phyloP scores from a whole-genome alignment of 306 rosid genomes.

The Quercus variabilis region DNA sequence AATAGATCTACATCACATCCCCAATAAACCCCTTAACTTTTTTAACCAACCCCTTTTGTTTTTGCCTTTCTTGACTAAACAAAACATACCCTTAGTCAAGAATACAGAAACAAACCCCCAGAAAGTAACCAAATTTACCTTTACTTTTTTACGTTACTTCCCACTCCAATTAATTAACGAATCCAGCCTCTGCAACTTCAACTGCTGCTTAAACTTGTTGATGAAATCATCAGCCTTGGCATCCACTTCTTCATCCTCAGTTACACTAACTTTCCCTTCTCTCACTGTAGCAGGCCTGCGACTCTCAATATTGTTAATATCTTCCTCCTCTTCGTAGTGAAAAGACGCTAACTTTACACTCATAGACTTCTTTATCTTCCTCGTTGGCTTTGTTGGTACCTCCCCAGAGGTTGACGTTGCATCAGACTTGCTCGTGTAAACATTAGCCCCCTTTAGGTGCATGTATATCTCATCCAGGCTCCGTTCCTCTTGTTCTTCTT shows the following conservation, averaged over 20 bases:
- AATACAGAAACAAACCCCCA: background rate
- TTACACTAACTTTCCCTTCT: conserved; percentile 32
- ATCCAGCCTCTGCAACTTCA: conserved; percentile 78
- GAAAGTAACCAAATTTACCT: background rate
- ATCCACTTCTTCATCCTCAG: conserved; percentile 57
- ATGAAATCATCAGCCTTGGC: conserved; percentile 86
- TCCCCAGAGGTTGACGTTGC: conserved; percentile 63
- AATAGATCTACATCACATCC: conserved; percentile 11
- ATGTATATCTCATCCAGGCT: conserved; percentile 59
- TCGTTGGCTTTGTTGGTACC: conserved; percentile 48
- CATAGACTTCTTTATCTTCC: conserved; percentile 85
- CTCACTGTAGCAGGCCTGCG: conserved; percentile 66
- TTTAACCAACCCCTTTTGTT: background rate
- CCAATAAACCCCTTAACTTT: background rate
- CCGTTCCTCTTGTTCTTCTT: background rate
- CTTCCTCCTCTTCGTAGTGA: conserved; percentile 57
- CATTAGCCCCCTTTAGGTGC: conserved; percentile 37
- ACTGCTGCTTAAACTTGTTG: conserved; percentile 74
- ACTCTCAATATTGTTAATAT: conserved; percentile 41
- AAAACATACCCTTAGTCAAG: background rate
- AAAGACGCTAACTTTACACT: conserved; percentile 57
- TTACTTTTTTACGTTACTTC: conserved; percentile 15
- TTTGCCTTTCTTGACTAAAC: background rate
- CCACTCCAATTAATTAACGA: conserved; percentile 46
- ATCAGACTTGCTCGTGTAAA: conserved; percentile 51